Base-by-base conservation (phyloP, 2,329 filamentous ascomycete genomes). In the Microascus cirrosus region DNA sequence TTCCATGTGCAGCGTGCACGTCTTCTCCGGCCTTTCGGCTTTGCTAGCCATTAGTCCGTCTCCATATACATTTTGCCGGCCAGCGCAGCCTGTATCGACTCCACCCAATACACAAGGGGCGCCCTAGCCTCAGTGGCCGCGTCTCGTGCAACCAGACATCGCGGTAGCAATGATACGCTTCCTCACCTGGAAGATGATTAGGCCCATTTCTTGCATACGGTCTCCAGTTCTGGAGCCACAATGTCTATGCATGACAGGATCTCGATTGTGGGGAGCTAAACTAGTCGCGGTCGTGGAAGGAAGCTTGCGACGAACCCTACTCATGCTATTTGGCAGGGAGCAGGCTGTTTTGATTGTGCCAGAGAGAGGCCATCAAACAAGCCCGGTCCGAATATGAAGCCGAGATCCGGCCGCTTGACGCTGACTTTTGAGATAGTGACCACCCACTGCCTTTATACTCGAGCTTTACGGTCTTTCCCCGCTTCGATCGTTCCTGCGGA, bases 321-420 rank as follows among this genome's bases (percentile, higher is more conserved):
- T 11, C 20, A 22, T 10, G 15, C 42, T 22, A 22, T 20, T 22
- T 48, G 42, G 11, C 42, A 48, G 42, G 42, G 18, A 10, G 20
- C 42, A 22, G 42, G 42, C 42, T 13, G 45, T 22, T 50, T 50
- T 22, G 45, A 2, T 50, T 50, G 34, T 57, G 28, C 45, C n/a
- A 52, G 20, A 57, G 55, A 56, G 45, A 48, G 48, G 36, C 52
- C 22, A 53, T 52, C 55, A 57, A 57, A 57, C 55, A 39, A 57
- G 52, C 18, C 45, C 55, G 55, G 55, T 36, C 55, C 55, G 55
- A 53, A 52, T 53, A 53, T 32, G 50, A 11, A 32, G 7, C 11
- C 11, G 12, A 7, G 28, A 20, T 50, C 54, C 39, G 25, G 20
- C 48, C 42, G 22, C 24, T 24, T 42, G 15, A 42, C 0, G 24